Evolutionary conservation across 179 eudicot species (phyloP), one percentile per base, ranked within the genome.

Genomic region (Silene noctiflora): DNA sequence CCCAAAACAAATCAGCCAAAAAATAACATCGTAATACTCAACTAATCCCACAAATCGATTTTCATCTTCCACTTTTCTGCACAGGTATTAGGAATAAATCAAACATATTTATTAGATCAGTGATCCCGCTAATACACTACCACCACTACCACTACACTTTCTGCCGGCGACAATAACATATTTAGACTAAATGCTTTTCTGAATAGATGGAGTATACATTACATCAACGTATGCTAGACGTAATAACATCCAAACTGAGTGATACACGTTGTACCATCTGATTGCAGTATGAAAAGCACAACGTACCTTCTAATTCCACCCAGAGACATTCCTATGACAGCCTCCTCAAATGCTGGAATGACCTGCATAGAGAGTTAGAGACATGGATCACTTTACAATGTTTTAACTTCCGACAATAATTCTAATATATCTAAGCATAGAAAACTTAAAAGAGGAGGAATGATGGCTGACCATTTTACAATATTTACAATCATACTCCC

Each of bases 301-400:
- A 33, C n/a, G 24, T 25, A 68, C 65, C 64, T 44, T 64, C 42
- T 85, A 39, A 94, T 71, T 66, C 96, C 97, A 69, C 97, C 98
- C 71, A 78, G 78, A 78, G 92, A 77, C 97, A 94, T 94, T 85
- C 98, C 96, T 66, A 85, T 29, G 81, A 94, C 84, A 80, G 98
- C 97, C 84, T 94, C 98, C 89, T 94, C 97, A 80, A 94, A 92
- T 74, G 98, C 98, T 62, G 98, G 97, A 75, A 94, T 94, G 72
- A 94, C 98, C 97, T 94, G 86, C 55, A 85, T 59, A 67, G 77
- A n/a, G n/a, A n/a, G n/a, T n/a, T n/a, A n/a, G n/a, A 71, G 73
- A 63, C 56, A 74, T 14, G 39, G 8, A 73, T 55, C 70, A 81
- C 75, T 68, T 69, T 53, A 17, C 35, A 17, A 27, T 29, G 76